Evolutionary conservation across 208 protist species (phyloP).

Genomic region (Trypanosomatidae sp.): DNA sequence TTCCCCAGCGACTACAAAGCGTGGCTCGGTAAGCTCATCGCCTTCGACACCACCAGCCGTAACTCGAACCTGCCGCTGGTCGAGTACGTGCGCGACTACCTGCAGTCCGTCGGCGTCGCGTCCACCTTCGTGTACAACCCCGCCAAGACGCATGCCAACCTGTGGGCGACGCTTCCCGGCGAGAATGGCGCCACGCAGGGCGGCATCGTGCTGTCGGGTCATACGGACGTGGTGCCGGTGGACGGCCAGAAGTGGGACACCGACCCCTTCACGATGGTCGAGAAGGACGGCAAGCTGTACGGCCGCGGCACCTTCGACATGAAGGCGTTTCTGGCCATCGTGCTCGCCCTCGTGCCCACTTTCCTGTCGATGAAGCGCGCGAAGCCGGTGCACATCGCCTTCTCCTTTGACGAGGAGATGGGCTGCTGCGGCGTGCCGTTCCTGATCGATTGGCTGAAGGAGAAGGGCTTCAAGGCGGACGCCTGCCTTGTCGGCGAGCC

Average conservation of each 20-base stretch:
- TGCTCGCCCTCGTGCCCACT: slow-evolving; percentile 38
- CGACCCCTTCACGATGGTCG: slow-evolving; percentile 56
- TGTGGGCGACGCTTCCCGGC: slow-evolving; percentile 58
- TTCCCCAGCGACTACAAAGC: too few relatives aligned
- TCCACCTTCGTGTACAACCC: slow-evolving; percentile 36
- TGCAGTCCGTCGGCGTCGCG: slow-evolving; percentile 28
- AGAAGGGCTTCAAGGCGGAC: slow-evolving; percentile 29
- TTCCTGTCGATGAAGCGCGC: slow-evolving; percentile 38
- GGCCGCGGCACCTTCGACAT: slow-evolving; percentile 62
- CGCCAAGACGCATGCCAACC: slow-evolving; percentile 48
- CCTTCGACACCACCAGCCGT: slow-evolving; percentile 59
- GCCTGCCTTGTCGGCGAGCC: slow-evolving; percentile 16
- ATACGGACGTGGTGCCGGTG: slow-evolving; percentile 68
- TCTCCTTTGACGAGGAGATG: slow-evolving; percentile 58
- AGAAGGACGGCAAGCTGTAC: slow-evolving; percentile 57
- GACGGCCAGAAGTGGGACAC: slow-evolving; percentile 61
- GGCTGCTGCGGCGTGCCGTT: slow-evolving; percentile 39
- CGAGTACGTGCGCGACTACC: slow-evolving; percentile 38
- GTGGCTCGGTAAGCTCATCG: slow-evolving; percentile 48
- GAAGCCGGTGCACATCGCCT: slow-evolving; percentile 61
- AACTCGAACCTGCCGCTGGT: slow-evolving; percentile 58
- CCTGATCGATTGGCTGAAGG: slow-evolving; percentile 34
- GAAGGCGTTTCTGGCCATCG: slow-evolving; percentile 66
- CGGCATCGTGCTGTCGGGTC: slow-evolving; percentile 60
- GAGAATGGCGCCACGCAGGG: slow-evolving; percentile 42